Evolutionary conservation across 306 rosid species (phyloP).

Genomic region (Trifolium repens): DNA sequence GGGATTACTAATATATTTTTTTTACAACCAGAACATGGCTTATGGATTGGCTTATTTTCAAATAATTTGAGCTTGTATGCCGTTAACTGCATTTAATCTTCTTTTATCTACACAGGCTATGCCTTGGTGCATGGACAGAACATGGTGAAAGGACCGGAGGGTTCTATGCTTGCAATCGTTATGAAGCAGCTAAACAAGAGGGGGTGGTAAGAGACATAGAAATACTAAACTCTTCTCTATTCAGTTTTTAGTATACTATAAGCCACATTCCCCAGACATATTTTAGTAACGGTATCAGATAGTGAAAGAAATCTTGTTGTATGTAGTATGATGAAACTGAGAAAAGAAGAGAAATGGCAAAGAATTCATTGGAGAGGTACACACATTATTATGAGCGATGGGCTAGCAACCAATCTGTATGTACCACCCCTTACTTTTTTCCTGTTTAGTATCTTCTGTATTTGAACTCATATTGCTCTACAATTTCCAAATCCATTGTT

Average conservation of each 20-base stretch:
- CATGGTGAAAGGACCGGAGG: slow-evolving; percentile 77
- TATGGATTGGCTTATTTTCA: slow-evolving; percentile 8
- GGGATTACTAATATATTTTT: neutral
- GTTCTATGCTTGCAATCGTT: slow-evolving; percentile 75
- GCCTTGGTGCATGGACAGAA: slow-evolving; percentile 73
- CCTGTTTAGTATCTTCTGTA: slow-evolving; percentile 17
- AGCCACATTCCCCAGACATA: neutral
- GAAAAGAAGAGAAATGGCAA: slow-evolving; percentile 97
- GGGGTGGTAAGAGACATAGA: slow-evolving; percentile 60
- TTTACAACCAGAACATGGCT: slow-evolving; percentile 19
- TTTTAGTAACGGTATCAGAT: slow-evolving; percentile 32
- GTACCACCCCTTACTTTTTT: slow-evolving; percentile 40
- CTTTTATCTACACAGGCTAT: slow-evolving; percentile 65
- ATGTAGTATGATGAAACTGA: slow-evolving; percentile 74
- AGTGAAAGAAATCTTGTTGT: slow-evolving; percentile 38
- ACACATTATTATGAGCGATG: slow-evolving; percentile 98
- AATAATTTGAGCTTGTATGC: slow-evolving; percentile 16
- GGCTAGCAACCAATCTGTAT: slow-evolving; percentile 98
- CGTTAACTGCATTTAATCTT: slow-evolving; percentile 33
- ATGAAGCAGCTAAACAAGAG: slow-evolving; percentile 65
- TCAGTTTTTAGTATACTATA: slow-evolving; percentile 26
- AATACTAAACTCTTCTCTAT: slow-evolving; percentile 23
- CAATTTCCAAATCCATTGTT: slow-evolving; percentile 4
- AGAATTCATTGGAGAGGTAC: slow-evolving; percentile 96
- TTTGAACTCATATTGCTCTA: slow-evolving; percentile 15